A percentile compares a stretch with the other conserved stretches of the same genome.
Evolutionary conservation across 2,329 filamentous ascomycete genomes (phyloP).

Genomic region (Hypoxylon sp.): DNA sequence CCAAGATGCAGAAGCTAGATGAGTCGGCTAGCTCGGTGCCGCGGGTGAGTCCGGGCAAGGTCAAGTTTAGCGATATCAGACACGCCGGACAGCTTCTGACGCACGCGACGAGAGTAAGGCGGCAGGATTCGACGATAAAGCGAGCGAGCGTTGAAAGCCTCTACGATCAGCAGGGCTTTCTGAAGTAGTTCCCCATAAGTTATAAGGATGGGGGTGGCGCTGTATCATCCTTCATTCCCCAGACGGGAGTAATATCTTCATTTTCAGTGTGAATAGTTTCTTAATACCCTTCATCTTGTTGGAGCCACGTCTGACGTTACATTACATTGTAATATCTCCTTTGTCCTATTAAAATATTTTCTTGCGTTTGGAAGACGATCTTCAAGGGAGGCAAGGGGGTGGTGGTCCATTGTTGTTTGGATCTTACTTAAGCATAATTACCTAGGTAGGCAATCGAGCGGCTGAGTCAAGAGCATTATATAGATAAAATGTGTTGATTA

Average conservation of each 20-base stretch:
- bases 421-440: constrained; percentile 2
- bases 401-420: constrained; percentile 2
- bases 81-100: constrained; percentile 23
- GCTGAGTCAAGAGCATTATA: background rate
- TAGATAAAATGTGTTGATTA: background rate
- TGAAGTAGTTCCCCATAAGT: constrained; percentile 42
- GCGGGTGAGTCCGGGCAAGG: constrained; percentile 11
- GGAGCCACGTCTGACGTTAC: background rate
- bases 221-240: background rate
- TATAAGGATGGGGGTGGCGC: constrained; percentile 1
- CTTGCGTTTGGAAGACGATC: background rate
- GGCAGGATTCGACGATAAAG: constrained; percentile 23
- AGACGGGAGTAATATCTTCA: constrained; percentile 17
- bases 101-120: constrained; percentile 34
- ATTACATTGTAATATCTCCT: background rate
- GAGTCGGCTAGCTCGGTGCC: constrained; percentile 27
- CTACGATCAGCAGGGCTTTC: constrained; percentile 46
- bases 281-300: constrained; percentile 27
- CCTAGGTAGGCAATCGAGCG: background rate
- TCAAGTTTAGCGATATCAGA: constrained; percentile 4
- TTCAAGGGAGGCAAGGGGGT: background rate
- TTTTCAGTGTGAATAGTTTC: constrained; percentile 24
- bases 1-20: constrained; percentile 28
- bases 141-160: constrained; percentile 40
- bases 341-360: background rate